These are phyloP conservation scores for Peterozyma xylosa DNA, from an alignment of 805 yeast genomes.

Conservation along the genomic window DNA sequence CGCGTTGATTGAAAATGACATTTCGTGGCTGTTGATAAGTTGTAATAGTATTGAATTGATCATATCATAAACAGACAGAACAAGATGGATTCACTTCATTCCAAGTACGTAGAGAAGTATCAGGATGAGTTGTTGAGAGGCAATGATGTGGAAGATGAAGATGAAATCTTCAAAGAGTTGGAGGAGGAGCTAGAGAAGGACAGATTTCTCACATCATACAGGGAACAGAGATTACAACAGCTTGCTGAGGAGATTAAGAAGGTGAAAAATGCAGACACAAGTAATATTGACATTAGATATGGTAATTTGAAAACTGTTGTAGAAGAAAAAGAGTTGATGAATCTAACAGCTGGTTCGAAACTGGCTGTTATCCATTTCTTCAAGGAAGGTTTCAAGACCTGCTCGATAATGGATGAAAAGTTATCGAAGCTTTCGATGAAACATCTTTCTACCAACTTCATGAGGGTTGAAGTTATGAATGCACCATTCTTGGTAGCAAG, in stretches of 20 bases:
- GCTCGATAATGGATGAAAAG: slow-evolving; percentile 49
- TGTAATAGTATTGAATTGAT: no score
- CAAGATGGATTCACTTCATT: slow-evolving; percentile 24
- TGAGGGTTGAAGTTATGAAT: slow-evolving; percentile 48
- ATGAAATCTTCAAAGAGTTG: slow-evolving; percentile 36
- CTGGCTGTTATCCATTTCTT: slow-evolving; percentile 54
- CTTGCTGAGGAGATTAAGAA: slow-evolving; percentile 35
- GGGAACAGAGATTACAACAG: slow-evolving; percentile 60
- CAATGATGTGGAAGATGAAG: slow-evolving; percentile 24
- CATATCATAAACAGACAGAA: not conserved
- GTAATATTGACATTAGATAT: slow-evolving; percentile 21
- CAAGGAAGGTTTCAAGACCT: slow-evolving; percentile 52
- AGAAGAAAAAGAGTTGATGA: slow-evolving; percentile 53
- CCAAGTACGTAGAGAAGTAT: slow-evolving; percentile 33
- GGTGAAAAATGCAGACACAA: slow-evolving; percentile 13
- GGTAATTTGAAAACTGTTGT: slow-evolving; percentile 35
- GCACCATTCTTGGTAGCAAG: slow-evolving; percentile 70
- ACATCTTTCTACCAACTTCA: slow-evolving; percentile 48
- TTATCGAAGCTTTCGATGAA: slow-evolving; percentile 40
- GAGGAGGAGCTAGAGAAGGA: slow-evolving; percentile 48
- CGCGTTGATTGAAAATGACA: no score
- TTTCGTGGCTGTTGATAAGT: no score
- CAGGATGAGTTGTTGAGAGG: slow-evolving; percentile 30
- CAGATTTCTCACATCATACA: slow-evolving; percentile 33
- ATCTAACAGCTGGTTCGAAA: slow-evolving; percentile 33